These are phyloP conservation scores for Neocucurbitaria cava DNA, from an alignment of 2,329 filamentous ascomycete species.

Conservation along the genomic window DNA sequence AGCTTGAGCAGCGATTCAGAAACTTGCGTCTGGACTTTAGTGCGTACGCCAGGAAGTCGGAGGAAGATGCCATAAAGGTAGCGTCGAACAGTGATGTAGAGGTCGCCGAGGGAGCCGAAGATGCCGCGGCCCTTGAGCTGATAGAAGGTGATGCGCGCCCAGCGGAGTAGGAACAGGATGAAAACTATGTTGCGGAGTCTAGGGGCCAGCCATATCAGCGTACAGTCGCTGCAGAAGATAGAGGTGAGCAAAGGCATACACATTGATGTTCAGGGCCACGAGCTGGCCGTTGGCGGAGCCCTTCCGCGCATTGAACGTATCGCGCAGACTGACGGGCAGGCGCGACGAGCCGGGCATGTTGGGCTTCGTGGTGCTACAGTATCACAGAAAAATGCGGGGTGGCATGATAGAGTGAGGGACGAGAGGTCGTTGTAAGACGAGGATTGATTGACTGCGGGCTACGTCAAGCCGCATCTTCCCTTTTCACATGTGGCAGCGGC, in stretches of 20 bases:
- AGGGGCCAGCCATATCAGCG: constrained; percentile 1
- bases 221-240: neutral
- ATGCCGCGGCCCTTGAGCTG: constrained; percentile 89
- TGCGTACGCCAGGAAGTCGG: constrained; percentile 82
- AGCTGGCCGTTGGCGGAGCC: constrained; percentile 62
- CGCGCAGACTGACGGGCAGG: constrained; percentile 74
- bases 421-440: neutral
- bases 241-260: constrained; percentile 62
- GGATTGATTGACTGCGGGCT: neutral
- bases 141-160: constrained; percentile 79
- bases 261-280: constrained; percentile 69
- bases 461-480: constrained; percentile 5
- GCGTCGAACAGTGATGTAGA: constrained; percentile 75
- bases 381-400: neutral
- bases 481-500: constrained; percentile 3
- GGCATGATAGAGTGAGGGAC: constrained; percentile 8
- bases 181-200: constrained; percentile 86
- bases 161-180: constrained; percentile 83
- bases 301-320: constrained; percentile 69
- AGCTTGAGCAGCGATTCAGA: constrained; percentile 79
- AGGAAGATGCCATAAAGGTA: constrained; percentile 86
- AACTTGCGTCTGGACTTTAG: constrained; percentile 84
- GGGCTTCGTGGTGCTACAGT: neutral
- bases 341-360: constrained; percentile 66
- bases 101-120: constrained; percentile 76